Evolutionary conservation across 176 grass and related monocot genomes (phyloP).

Genomic region (Puya raimondii): DNA sequence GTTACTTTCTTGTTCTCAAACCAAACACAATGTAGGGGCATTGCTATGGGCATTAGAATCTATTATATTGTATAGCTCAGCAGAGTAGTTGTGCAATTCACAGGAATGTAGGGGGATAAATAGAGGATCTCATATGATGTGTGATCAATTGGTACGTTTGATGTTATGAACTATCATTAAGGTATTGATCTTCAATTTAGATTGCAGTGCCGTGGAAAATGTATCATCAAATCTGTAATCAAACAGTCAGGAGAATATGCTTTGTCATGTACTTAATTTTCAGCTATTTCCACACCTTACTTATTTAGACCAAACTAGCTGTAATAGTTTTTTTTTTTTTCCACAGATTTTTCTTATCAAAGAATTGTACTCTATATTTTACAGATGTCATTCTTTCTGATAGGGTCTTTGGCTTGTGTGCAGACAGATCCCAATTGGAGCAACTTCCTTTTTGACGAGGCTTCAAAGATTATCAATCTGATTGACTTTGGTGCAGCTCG

Average conservation of each 20-base stretch:
- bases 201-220: too few relatives aligned
- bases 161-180: neutral
- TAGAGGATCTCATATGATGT: too few relatives aligned
- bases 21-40: too few relatives aligned
- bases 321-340: neutral
- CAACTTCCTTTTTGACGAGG: constrained; percentile 78
- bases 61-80: too few relatives aligned
- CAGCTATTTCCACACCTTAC: neutral
- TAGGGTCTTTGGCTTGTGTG: neutral
- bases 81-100: too few relatives aligned
- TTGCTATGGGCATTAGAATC: too few relatives aligned
- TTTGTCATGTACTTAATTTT: neutral
- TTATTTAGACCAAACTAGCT: neutral
- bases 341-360: neutral
- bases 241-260: neutral
- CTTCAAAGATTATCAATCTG: constrained; percentile 61
- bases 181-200: too few relatives aligned
- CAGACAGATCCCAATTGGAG: constrained; percentile 99
- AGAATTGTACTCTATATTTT: neutral
- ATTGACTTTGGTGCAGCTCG: constrained; percentile 89
- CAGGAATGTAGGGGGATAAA: too few relatives aligned
- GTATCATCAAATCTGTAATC: neutral
- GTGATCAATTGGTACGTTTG: neutral
- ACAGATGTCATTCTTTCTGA: neutral
- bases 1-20: too few relatives aligned